Base-by-base conservation (phyloP, 2,329 filamentous ascomycete genomes). In the Lasiodiplodia sp. region DNA sequence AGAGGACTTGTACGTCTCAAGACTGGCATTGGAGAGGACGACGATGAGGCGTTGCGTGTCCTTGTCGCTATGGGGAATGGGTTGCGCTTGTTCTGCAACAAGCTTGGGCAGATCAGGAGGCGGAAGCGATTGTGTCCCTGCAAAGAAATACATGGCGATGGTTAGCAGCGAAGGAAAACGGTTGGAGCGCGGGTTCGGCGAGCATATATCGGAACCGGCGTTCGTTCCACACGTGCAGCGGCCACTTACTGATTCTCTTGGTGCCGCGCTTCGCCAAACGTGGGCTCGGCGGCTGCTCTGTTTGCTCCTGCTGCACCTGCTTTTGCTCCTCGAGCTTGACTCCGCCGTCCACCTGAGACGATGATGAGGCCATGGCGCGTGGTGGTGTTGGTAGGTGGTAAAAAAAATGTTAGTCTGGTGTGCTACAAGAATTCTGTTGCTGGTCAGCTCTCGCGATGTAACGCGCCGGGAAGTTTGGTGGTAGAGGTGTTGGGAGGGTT, bases 1-100 rank as follows among this genome's bases (percentile, higher is more conserved):
- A 23, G 92, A 92, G 1, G 96, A 92, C 79, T 96, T 96, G 87
- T 97, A 98, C 0, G 96, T 99, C 82, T 99, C 96, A 73, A 99
- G 89, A 76, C 94, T 97, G 71, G 96, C 96, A 86, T 98, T 97
- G 73, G 94, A 97, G 62, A 99, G 88, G 51, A 99, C 94, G 67
- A 99, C 96, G 73, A 99, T 97, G 73, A 99, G 85, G 69, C 96
- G 88, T 81, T 95, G 91, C 16, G 92, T 92, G 81, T 97, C 92
- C 82, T 97, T 97, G 82, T 99, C 96, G 74, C 87, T 91, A 18
- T 90, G 84, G 12, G 94, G 84, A 72, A 99, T 97, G 31, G 95
- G 91, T 14, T 89, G 87, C 77, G 96, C 91, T 80, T 98, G 95
- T 81, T 98, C 95, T 52, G 96, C 95, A 57, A 97, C 93, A 64